Evolutionary conservation across 2,329 filamentous ascomycete genomes (phyloP), one percentile per base, ranked within the genome.

Genomic region (Trichocomaceae sp.): DNA sequence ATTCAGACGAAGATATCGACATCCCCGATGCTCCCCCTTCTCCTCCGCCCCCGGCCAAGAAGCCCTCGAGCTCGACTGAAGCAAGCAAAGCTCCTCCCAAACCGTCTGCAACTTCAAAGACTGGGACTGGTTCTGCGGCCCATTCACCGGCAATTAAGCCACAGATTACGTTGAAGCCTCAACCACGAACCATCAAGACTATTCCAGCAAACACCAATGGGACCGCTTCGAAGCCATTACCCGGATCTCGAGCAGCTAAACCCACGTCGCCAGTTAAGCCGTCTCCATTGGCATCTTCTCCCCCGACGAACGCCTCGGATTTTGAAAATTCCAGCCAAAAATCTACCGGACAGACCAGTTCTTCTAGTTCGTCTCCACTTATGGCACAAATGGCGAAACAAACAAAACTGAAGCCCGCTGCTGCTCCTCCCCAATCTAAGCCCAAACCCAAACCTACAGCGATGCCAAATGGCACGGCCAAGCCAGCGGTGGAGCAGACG

Each of bases 271-370:
- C 82, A 1, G 79, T 78, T 63, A 84, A 84, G 52, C 81, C 81
- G 2, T 84, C 83, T 15, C 82, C 81, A 12, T 76, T 84, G 10
- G 81, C 79, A 9, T 81, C 80, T 6, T 83, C 82, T 2, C 80
- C 81, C 20, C 81, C 82, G 5, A 77, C 82, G 57, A 83, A 82
- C 64, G 79, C 79, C 26, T 83, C 81, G 19, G 80, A 84, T 63
- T 71, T 79, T 54, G 72, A 80, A 58, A 71, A 77, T 62, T 70
- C 71, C 59, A 67, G 59, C 49, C 68, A 69, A 41, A 71, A 72
- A 46, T 72, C 72, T 47, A 71, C 72, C 20, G 72, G 64, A 52
- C 71, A 73, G 17, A 72, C 71, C 42, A 67, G 71, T 46, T 72
- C 73, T 4, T 75, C 74, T 15, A 74, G 72, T 44, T 75, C 74